These are phyloP conservation scores for Candida quercuum DNA, from an alignment of 805 yeast genomes.

Conservation along the genomic window DNA sequence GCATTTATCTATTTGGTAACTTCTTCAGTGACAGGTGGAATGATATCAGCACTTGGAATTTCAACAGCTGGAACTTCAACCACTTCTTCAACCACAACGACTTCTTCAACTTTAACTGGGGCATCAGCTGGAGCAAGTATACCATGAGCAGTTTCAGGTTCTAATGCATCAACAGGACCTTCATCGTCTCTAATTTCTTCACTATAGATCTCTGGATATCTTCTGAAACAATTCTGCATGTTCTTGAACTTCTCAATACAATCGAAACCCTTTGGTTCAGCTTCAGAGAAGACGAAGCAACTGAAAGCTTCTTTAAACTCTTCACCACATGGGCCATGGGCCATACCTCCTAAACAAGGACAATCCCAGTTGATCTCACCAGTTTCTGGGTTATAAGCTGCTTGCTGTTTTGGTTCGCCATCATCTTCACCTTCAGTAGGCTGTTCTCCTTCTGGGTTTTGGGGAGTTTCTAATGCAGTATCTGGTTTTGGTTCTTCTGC, in stretches of 20 bases:
- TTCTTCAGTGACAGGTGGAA: conserved; percentile 2
- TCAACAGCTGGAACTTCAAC: conserved; percentile 5
- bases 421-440: conserved; percentile 18
- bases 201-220: conserved; percentile 87
- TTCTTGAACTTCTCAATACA: conserved; percentile 84
- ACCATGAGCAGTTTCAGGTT: conserved; percentile 9
- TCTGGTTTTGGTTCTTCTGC: conserved; percentile 1
- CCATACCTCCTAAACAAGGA: conserved; percentile 99
- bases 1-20: neutral
- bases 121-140: conserved; percentile 9
- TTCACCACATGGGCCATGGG: conserved; percentile 96
- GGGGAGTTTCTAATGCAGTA: conserved; percentile 1
- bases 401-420: conserved; percentile 39
- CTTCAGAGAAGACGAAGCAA: conserved; percentile 89
- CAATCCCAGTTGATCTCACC: conserved; percentile 99
- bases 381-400: conserved; percentile 92
- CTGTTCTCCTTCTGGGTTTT: conserved; percentile 2
- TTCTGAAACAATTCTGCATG: conserved; percentile 93
- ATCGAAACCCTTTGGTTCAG: conserved; percentile 95
- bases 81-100: conserved; percentile 5
- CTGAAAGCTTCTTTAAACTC: conserved; percentile 92
- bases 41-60: conserved; percentile 9
- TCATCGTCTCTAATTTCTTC: conserved; percentile 86
- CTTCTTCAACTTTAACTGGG: neutral
- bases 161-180: conserved; percentile 28